Conservation (phyloP, 768 basidiomycete genomes). For the Leccinum subgranulosum region DNA sequence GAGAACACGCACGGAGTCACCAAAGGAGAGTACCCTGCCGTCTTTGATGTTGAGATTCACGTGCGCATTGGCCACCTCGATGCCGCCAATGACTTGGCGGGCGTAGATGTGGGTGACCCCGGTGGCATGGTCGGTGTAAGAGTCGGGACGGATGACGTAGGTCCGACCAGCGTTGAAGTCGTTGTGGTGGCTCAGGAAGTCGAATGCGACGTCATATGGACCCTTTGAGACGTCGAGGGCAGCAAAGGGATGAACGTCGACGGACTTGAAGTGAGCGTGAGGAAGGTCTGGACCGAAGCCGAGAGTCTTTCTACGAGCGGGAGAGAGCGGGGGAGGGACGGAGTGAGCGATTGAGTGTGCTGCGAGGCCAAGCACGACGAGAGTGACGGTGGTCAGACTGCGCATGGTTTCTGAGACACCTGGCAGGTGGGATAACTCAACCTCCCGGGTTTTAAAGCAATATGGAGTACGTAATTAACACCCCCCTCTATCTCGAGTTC, state of each 20-base stretch:
- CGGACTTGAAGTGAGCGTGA: conserved; percentile 63
- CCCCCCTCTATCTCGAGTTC: neutral
- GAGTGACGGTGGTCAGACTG: conserved; percentile 59
- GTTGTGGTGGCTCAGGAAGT: conserved; percentile 49
- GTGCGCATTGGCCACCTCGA: conserved; percentile 88
- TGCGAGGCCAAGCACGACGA: conserved; percentile 59
- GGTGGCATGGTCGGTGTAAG: conserved; percentile 82
- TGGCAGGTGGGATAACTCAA: neutral
- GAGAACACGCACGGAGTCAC: conserved; percentile 66
- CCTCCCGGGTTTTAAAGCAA: conserved; percentile 14
- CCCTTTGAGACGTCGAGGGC: conserved; percentile 41
- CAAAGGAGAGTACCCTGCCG: conserved; percentile 80
- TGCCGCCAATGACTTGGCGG: conserved; percentile 77
- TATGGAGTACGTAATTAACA: conserved; percentile 17
- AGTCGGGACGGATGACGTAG: conserved; percentile 72
- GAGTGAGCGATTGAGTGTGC: conserved; percentile 51
- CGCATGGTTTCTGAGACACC: conserved; percentile 43
- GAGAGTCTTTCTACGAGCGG: conserved; percentile 71
- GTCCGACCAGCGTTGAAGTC: conserved; percentile 34
- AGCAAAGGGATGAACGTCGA: conserved; percentile 35
- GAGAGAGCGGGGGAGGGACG: conserved; percentile 10
- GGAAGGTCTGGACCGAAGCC: conserved; percentile 82
- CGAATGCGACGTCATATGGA: conserved; percentile 58
- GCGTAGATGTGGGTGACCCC: conserved; percentile 90
- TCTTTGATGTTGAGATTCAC: conserved; percentile 91